A percentile compares a stretch with the other conserved stretches of the same genome.
Conservation (phyloP, 805 yeast species). For the Danielia reshetovae region DNA sequence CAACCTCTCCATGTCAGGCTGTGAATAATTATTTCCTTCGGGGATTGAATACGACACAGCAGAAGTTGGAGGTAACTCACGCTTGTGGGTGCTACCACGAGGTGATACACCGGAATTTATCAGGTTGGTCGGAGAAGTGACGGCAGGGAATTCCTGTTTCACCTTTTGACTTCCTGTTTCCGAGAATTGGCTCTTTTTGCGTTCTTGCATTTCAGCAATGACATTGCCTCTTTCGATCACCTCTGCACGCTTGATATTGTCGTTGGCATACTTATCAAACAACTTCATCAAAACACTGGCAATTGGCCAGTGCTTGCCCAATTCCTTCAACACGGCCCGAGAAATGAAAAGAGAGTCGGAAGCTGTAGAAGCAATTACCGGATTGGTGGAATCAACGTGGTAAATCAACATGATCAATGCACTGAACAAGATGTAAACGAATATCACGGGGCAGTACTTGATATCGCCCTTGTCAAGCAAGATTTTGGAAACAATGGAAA, state of each 20-base stretch:
- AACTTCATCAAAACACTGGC: conserved; percentile 34
- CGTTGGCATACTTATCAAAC: conserved; percentile 41
- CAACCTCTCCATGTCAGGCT: conserved; percentile 28
- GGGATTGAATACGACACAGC: too few species aligned
- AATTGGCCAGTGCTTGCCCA: conserved; percentile 36
- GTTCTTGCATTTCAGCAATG: conserved; percentile 37
- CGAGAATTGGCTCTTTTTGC: conserved; percentile 16
- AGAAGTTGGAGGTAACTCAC: background rate
- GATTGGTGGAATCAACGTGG: conserved; percentile 49
- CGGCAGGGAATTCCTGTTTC: background rate
- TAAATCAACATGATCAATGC: conserved; percentile 71
- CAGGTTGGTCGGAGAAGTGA: conserved; percentile 1
- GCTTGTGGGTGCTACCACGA: conserved; percentile 1
- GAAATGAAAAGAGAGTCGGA: conserved; percentile 38
- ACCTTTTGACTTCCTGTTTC: background rate
- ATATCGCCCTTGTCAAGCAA: conserved; percentile 48
- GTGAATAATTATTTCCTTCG: background rate
- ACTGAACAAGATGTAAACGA: conserved; percentile 54
- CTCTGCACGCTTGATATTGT: conserved; percentile 38
- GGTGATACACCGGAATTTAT: conserved; percentile 8
- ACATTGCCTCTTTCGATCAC: conserved; percentile 36
- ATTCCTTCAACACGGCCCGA: conserved; percentile 35
- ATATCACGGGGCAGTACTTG: conserved; percentile 52
- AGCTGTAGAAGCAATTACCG: conserved; percentile 39
- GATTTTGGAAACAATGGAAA: conserved; percentile 58